These are phyloP conservation scores for Talaromyces wortmannii DNA, from an alignment of 495 filamentous ascomycete species.

Conservation along the genomic window DNA sequence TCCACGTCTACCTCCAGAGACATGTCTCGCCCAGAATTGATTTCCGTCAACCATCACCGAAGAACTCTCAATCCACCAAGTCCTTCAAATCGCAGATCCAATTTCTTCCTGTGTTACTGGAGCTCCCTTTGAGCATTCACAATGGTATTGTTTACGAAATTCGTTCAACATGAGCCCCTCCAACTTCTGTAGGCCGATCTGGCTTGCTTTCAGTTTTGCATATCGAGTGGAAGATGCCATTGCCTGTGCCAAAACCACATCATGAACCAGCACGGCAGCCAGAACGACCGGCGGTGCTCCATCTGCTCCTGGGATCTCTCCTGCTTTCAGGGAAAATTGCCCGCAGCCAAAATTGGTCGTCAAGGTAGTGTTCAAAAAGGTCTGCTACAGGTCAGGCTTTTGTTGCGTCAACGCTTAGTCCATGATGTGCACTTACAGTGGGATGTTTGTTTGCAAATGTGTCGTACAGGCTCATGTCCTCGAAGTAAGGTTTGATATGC, in stretches of 20 bases:
- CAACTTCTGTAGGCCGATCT: constrained; percentile 54
- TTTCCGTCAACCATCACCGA: no score
- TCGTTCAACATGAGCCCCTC: constrained; percentile 49
- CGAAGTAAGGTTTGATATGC: constrained; percentile 71
- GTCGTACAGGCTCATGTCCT: constrained; percentile 85
- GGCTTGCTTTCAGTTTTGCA: constrained; percentile 68
- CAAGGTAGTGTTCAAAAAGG: constrained; percentile 46
- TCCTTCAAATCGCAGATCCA: constrained; percentile 26
- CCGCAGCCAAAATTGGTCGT: constrained; percentile 43
- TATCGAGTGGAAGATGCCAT: constrained; percentile 56
- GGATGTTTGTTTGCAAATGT: constrained; percentile 86
- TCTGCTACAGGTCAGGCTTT: constrained; percentile 23
- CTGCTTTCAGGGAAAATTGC: constrained; percentile 48
- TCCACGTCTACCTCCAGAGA: no score
- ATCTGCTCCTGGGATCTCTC: constrained; percentile 36
- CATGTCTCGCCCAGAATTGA: no score
- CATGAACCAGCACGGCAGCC: constrained; percentile 74
- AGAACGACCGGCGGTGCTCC: constrained; percentile 45
- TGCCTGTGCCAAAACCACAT: constrained; percentile 54
- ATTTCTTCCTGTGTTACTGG: constrained; percentile 12
- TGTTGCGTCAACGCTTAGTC: background rate
- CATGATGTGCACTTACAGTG: constrained; percentile 31
- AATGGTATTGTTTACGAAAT: constrained; percentile 55
- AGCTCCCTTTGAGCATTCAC: constrained; percentile 43
- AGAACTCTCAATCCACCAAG: no score